A percentile compares a stretch with the other conserved stretches of the same genome.
phyloP scores from a whole-genome alignment of 176 grass and related monocot genomes.

The Thalia dealbata region DNA sequence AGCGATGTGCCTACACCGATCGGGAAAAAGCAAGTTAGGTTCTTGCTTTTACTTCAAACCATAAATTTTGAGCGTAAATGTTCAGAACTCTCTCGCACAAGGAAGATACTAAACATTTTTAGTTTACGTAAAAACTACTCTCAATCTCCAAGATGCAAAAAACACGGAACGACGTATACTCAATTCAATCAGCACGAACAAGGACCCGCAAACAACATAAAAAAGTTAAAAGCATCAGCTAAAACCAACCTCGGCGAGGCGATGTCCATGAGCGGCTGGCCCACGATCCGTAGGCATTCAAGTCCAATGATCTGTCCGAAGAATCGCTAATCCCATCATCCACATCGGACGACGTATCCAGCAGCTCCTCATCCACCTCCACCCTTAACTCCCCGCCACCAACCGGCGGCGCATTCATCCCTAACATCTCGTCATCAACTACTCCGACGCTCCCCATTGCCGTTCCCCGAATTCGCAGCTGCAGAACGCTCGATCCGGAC shows the following conservation, averaged over 20 bases:
- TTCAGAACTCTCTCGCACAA: neutral
- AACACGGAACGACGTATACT: neutral
- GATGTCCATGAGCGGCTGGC: conserved; percentile 2
- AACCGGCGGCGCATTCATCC: conserved; percentile 19
- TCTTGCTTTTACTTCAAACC: neutral
- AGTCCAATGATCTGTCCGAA: neutral
- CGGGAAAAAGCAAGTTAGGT: too few species aligned
- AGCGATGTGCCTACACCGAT: too few species aligned
- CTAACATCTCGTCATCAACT: conserved; percentile 17
- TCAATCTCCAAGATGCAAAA: neutral
- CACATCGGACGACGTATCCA: neutral
- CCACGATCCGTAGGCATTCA: neutral
- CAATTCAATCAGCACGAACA: neutral
- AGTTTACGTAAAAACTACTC: neutral
- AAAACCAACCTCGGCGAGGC: conserved; percentile 3
- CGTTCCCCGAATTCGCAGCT: conserved; percentile 1
- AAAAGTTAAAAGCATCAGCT: neutral
- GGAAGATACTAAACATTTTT: neutral
- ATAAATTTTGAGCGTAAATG: neutral
- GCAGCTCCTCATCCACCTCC: neutral
- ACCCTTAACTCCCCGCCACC: neutral
- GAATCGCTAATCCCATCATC: conserved; percentile 6
- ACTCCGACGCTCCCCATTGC: conserved; percentile 43
- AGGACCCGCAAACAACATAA: too few species aligned
- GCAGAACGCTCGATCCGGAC: neutral